phyloP scores from a whole-genome alignment of 2,329 filamentous ascomycete genomes.

The Exserohilum rostratum region DNA sequence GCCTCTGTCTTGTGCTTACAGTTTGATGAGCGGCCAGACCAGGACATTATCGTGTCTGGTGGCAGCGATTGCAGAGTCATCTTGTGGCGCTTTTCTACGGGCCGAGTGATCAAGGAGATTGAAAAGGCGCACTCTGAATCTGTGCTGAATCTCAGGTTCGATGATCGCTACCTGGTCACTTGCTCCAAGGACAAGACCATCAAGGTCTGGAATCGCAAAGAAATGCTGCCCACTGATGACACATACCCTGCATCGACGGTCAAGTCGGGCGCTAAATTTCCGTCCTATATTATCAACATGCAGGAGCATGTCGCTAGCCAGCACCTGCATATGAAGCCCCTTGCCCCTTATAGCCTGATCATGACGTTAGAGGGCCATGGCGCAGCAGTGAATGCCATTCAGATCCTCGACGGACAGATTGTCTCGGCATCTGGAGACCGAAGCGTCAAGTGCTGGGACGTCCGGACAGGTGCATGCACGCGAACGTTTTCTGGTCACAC shows the following conservation, averaged over 20 bases:
- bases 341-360: constrained; percentile 76
- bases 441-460: constrained; percentile 93
- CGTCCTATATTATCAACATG: constrained; percentile 62
- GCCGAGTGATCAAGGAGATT: constrained; percentile 78
- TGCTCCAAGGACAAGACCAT: constrained; percentile 98
- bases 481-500: constrained; percentile 84
- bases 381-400: constrained; percentile 94
- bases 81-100: constrained; percentile 91
- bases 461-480: constrained; percentile 75
- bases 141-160: constrained; percentile 90
- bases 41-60: constrained; percentile 93
- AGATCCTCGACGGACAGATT: constrained; percentile 82
- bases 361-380: constrained; percentile 81
- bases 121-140: constrained; percentile 83
- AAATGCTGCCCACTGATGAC: constrained; percentile 48
- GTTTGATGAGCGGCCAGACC: constrained; percentile 84
- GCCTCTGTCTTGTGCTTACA: constrained; percentile 94
- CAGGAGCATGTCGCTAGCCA: constrained; percentile 44
- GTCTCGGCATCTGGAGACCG: constrained; percentile 95
- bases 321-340: constrained; percentile 57
- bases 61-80: constrained; percentile 92
- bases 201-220: constrained; percentile 87
- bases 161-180: constrained; percentile 88
- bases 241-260: constrained; percentile 50
- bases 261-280: constrained; percentile 54